Conservation (phyloP, 352 stramenopile genomes). For the Phytopythium helicoides region DNA sequence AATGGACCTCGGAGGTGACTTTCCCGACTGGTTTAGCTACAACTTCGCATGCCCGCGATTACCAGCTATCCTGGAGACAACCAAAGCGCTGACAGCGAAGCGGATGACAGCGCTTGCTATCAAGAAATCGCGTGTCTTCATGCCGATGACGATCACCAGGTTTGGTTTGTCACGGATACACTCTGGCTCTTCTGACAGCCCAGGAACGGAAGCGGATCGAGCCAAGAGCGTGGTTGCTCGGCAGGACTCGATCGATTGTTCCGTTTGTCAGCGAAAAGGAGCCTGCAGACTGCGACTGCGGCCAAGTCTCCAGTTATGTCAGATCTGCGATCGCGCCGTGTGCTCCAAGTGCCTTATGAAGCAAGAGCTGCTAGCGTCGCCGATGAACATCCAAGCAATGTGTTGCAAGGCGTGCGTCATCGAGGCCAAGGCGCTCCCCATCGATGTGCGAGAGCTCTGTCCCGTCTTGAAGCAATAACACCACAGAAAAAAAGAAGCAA, state of each 20-base stretch:
- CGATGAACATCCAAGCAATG: slow-evolving; percentile 29
- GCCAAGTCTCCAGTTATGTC: slow-evolving; percentile 16
- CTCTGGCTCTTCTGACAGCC: too few species aligned
- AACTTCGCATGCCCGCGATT: slow-evolving; percentile 40
- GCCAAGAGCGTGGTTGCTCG: not conserved
- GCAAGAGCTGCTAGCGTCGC: slow-evolving; percentile 30
- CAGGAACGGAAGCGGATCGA: too few species aligned
- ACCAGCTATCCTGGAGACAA: slow-evolving; percentile 22
- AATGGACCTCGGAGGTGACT: slow-evolving; percentile 36
- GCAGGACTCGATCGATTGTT: not conserved
- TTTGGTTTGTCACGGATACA: too few species aligned
- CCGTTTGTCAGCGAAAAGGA: not conserved
- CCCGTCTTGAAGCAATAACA: slow-evolving; percentile 16
- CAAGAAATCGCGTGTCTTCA: not conserved
- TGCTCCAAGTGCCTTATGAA: slow-evolving; percentile 58
- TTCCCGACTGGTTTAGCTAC: slow-evolving; percentile 39
- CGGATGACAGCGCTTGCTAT: not conserved
- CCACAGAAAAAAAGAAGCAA: too few species aligned
- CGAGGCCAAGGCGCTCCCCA: slow-evolving; percentile 24
- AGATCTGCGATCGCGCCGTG: slow-evolving; percentile 29
- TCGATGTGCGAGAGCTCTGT: slow-evolving; percentile 45
- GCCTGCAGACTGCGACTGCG: not conserved
- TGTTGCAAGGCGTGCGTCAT: slow-evolving; percentile 58
- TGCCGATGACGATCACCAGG: too few species aligned
- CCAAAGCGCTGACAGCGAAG: not conserved